phyloP scores from a whole-genome alignment of 225 moss, liverwort and hornwort species.

The Marchantia paleacea region DNA sequence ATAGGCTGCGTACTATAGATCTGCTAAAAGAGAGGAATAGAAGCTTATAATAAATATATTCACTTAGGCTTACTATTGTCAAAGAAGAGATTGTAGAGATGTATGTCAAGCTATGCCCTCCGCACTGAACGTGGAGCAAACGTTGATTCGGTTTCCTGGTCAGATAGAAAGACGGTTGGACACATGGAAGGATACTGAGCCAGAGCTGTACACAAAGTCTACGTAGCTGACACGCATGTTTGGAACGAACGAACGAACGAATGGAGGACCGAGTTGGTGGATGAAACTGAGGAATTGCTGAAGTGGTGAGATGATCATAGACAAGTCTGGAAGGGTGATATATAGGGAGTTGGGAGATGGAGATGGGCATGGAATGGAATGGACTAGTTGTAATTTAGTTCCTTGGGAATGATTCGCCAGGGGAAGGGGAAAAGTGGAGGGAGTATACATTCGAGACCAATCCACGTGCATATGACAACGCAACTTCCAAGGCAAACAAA shows the following conservation, averaged over 20 bases:
- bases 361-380: not conserved
- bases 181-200: not conserved
- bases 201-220: not conserved
- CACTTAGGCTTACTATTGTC: not conserved
- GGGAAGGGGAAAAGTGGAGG: not conserved
- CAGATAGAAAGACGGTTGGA: slow-evolving; percentile 6
- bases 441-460: not conserved
- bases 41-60: not conserved
- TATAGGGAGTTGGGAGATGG: not conserved
- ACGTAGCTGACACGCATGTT: not conserved
- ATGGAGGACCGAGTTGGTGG: not conserved
- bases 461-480: not conserved
- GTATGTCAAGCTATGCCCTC: not conserved
- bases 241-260: not conserved
- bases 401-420: not conserved
- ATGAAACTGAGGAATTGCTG: not conserved
- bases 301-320: not conserved
- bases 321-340: not conserved
- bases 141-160: not conserved
- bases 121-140: not conserved
- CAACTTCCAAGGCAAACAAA: not conserved
- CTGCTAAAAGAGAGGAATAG: not conserved
- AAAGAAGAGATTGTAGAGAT: not conserved
- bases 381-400: not conserved
- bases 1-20: not conserved